phyloP scores from a whole-genome alignment of 2,329 filamentous ascomycete species.

The Phialocephala sp. region DNA sequence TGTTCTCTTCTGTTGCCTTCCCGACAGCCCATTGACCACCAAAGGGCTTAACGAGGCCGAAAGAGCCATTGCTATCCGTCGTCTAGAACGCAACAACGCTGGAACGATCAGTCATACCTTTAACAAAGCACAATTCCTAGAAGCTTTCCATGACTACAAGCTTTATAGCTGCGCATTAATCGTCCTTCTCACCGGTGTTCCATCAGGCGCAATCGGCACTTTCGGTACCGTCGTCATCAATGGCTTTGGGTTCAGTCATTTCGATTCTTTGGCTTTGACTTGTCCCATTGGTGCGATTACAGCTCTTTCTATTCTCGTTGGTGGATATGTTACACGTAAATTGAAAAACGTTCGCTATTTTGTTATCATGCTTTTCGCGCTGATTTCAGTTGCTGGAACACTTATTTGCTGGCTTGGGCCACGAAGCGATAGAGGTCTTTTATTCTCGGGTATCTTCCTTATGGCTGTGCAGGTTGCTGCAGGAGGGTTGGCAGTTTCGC shows the following conservation, averaged over 20 bases:
- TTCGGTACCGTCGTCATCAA: constrained; percentile 45
- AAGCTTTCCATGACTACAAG: constrained; percentile 40
- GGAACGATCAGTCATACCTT: constrained; percentile 53
- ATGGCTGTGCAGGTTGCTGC: constrained; percentile 37
- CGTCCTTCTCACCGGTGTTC: constrained; percentile 42
- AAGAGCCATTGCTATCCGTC: constrained; percentile 27
- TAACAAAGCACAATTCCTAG: constrained; percentile 40
- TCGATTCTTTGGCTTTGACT: constrained; percentile 44
- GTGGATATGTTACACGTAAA: constrained; percentile 38
- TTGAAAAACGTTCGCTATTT: constrained; percentile 1
- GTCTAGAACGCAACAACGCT: constrained; percentile 37
- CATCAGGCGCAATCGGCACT: constrained; percentile 41
- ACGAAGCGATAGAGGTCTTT: constrained; percentile 43
- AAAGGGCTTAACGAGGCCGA: constrained; percentile 43
- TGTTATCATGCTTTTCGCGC: constrained; percentile 27
- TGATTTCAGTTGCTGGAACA: constrained; percentile 26
- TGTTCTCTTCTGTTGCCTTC: constrained; percentile 40
- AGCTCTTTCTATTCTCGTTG: constrained; percentile 42
- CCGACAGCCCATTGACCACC: constrained; percentile 41
- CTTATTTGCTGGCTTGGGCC: constrained; percentile 32
- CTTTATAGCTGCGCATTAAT: constrained; percentile 43
- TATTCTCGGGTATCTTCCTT: constrained; percentile 30
- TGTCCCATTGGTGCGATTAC: constrained; percentile 44
- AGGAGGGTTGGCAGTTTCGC: constrained; percentile 34
- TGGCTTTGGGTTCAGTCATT: constrained; percentile 44